Conservation (phyloP, 208 protist genomes). For the Leishmania tarentolae region DNA sequence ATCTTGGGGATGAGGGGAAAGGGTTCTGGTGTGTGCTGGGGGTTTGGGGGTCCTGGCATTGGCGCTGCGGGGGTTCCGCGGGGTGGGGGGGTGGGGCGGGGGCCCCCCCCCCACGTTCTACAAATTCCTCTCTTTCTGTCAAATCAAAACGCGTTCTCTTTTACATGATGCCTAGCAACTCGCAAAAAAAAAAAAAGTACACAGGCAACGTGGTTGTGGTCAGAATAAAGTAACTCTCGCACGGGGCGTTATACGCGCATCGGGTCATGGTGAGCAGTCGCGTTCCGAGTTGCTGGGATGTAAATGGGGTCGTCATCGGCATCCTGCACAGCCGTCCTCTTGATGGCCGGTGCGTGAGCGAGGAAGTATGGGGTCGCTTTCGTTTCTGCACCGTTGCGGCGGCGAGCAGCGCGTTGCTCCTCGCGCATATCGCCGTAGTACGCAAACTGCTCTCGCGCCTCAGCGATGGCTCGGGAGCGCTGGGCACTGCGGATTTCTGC, state of each 20-base stretch:
- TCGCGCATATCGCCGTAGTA: constrained; percentile 42
- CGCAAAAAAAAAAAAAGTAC: too few relatives aligned
- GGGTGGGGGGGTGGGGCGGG: too few relatives aligned
- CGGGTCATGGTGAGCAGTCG: constrained; percentile 9
- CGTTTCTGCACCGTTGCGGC: constrained; percentile 13
- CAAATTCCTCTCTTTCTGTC: too few relatives aligned
- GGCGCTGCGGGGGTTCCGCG: too few relatives aligned
- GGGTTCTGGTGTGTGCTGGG: too few relatives aligned
- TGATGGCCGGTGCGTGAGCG: background rate
- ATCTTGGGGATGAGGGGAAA: too few relatives aligned
- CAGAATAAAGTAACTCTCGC: background rate
- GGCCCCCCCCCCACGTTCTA: too few relatives aligned
- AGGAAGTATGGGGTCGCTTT: constrained; percentile 24
- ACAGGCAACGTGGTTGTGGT: background rate
- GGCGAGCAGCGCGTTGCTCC: constrained; percentile 19
- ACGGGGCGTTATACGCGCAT: background rate
- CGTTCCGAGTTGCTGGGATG: constrained; percentile 10
- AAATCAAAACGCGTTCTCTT: too few relatives aligned
- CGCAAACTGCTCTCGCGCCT: constrained; percentile 37
- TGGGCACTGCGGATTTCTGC: constrained; percentile 33
- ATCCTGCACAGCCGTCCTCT: constrained; percentile 4
- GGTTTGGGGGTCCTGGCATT: too few relatives aligned
- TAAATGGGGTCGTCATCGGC: constrained; percentile 20
- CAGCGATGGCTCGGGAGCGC: constrained; percentile 21
- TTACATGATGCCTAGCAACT: too few relatives aligned